A percentile compares a stretch with the other conserved stretches of the same genome.
Evolutionary conservation across 83 land plant species (phyloP).

Genomic region (Isoetes engelmannii): DNA sequence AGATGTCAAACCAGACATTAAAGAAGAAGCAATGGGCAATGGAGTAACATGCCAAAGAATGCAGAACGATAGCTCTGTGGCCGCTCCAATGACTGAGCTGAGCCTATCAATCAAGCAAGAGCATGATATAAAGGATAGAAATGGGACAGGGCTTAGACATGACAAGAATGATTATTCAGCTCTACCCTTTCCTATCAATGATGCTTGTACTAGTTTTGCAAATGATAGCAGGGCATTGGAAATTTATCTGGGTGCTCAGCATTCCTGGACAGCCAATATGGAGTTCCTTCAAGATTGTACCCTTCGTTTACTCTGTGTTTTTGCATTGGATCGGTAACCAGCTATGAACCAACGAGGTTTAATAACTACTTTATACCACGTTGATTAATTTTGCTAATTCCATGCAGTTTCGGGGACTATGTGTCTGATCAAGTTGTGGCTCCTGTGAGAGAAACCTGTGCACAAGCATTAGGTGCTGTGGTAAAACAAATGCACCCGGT

Average conservation of each 20-base stretch:
- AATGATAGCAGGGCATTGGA: slow-evolving; percentile 43
- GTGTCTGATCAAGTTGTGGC: slow-evolving; percentile 99
- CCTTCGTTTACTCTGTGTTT: slow-evolving; percentile 79
- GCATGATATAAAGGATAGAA: slow-evolving; percentile 18
- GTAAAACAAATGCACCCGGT: slow-evolving; percentile 81
- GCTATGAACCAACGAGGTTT: neutral
- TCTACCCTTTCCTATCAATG: neutral
- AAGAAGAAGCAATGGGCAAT: slow-evolving; percentile 3
- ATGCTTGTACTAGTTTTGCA: slow-evolving; percentile 17
- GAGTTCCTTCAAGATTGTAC: slow-evolving; percentile 97
- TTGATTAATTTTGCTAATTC: no score
- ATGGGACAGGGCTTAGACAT: slow-evolving; percentile 1
- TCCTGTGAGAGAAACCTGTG: slow-evolving; percentile 97
- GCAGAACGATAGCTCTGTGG: neutral
- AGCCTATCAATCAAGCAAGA: neutral
- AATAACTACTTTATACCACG: no score
- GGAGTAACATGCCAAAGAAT: neutral
- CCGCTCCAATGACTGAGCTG: no score
- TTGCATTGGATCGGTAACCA: slow-evolving; percentile 82
- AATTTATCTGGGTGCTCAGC: slow-evolving; percentile 44
- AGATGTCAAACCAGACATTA: neutral
- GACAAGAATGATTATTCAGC: slow-evolving; percentile 20
- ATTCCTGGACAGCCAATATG: slow-evolving; percentile 67
- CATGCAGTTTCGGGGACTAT: slow-evolving; percentile 91
- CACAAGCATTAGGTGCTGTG: slow-evolving; percentile 90